Evolutionary conservation across 2,329 filamentous ascomycete species (phyloP), one percentile per base, ranked within the genome.

Genomic region (Fusarium sp.): DNA sequence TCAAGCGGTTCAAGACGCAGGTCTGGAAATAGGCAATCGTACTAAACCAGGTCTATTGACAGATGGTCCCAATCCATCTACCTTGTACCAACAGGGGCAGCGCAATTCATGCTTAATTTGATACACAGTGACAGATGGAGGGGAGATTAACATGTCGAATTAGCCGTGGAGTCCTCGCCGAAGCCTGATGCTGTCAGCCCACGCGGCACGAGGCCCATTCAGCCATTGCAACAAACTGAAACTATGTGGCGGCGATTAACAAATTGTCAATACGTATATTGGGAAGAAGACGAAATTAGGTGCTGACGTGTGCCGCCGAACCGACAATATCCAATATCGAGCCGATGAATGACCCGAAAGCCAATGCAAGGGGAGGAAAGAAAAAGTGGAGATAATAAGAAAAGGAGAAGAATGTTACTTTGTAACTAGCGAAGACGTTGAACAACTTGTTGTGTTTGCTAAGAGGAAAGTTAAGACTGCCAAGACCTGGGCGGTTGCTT

Each of bases 221-320:
- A 35, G 16, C n/a, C 31, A 48, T 42, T 24, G 39, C 43, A 31
- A 49, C 28, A 67, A 21, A 43, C 38, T 20, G 37, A 55, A 58
- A 67, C 39, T 50, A 63, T 41, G 54, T 53, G 67, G 37, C 37
- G 39, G 48, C 43, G 58, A 64, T 57, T 48, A 50, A 43, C 21
- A 11, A 46, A 21, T 21, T n/a, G 16, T 43, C 29, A 24, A 31
- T 13, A 44, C 23, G n/a, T n/a, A n/a, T n/a, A n/a, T n/a, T 24
- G 9, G 20, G 20, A 18, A 49, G 64, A 48, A 48, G 49, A 52
- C 46, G 54, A 73, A 73, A 73, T 74, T 72, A 69, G 64, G 57
- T 66, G 66, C 70, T 73, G 72, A 74, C 72, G 70, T 53, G 61
- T 70, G 57, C 64, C 29, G n/a, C 50, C 26, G 37, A 63, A 56